Base-by-base conservation (phyloP, 495 filamentous ascomycete genomes). In the Penicillium simplicissimum region DNA sequence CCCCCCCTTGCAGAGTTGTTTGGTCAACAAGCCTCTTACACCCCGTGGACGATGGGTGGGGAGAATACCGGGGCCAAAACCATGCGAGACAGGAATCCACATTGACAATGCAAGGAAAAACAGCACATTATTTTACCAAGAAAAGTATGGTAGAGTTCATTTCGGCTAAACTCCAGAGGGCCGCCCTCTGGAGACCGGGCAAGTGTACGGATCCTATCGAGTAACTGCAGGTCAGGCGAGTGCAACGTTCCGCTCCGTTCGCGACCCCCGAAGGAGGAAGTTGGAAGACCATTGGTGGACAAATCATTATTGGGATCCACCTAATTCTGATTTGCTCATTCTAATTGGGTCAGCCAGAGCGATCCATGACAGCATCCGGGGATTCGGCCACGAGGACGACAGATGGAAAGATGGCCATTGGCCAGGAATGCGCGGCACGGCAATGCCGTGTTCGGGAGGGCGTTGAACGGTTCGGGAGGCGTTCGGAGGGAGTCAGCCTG, bases 311-410 rank as follows among this genome's bases (percentile, higher is more conserved):
- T 40, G 15, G 8, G 40, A 49, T 25, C 64, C 57, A 62, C 43
- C 31, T 5, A 11, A 11, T 1, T 21, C 17, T 13, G 42, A 11
- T 21, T 28, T 3, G 0, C 0, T 4, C 0, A 1, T 0, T 53
- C 5, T 63, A 5, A 70, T 70, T 70, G 67, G 67, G 25, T 11
- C 17, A 60, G 25, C 10, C 35, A 15, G 7, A 42, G 36, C 53
- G 49, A 65, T 61, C 49, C 37, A 43, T 61, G 38, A 37, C 56
- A 43, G 67, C 65, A 67, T 70, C 67, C 67, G 67, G 67, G 67
- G 65, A 67, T 65, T 70, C 55, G 57, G 52, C 65, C 62, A 67
- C 64, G 63, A 61, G 62, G 43, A 37, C 35, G 51, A 54, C 42
- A 33, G 37, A 40, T 17, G 35, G 14, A 40, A 28, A 23, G n/a